phyloP scores from a whole-genome alignment of 2,329 filamentous ascomycete genomes.

The Aspergillus fischeri region DNA sequence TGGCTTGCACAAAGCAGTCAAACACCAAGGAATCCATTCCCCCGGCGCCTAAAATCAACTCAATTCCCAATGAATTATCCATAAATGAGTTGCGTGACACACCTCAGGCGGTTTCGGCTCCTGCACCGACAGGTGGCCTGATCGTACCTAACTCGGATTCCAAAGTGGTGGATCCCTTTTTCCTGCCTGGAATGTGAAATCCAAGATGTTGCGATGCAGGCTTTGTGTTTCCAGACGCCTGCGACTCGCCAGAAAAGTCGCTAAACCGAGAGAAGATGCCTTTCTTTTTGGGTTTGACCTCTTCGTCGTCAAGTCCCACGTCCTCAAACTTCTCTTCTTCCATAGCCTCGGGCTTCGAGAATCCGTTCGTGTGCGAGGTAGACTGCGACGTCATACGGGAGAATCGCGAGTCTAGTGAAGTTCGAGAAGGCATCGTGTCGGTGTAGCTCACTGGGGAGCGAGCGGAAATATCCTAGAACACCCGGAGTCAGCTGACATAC shows the following conservation, averaged over 20 bases:
- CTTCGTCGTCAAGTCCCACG: conserved; percentile 77
- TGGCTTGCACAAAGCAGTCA: not conserved
- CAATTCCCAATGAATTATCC: not conserved
- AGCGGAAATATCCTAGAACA: conserved; percentile 76
- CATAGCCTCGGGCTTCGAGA: conserved; percentile 60
- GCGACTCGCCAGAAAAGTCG: conserved; percentile 46
- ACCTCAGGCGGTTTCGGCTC: conserved; percentile 18
- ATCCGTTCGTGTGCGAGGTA: conserved; percentile 54
- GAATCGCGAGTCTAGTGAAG: conserved; percentile 74
- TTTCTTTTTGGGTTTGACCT: conserved; percentile 63
- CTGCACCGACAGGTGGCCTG: conserved; percentile 29
- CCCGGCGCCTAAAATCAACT: conserved; percentile 1
- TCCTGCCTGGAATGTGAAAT: conserved; percentile 68
- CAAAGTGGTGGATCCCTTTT: conserved; percentile 66
- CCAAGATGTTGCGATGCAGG: conserved; percentile 46
- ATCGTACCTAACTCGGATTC: conserved; percentile 69
- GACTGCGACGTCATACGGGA: conserved; percentile 61
- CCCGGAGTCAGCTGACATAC: conserved; percentile 8
- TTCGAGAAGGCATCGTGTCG: conserved; percentile 61
- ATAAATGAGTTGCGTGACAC: not conserved
- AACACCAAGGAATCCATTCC: not conserved
- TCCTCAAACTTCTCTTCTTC: conserved; percentile 85
- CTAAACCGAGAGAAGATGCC: conserved; percentile 76
- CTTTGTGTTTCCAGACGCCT: conserved; percentile 36
- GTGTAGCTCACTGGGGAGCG: conserved; percentile 67